Evolutionary conservation across 495 filamentous ascomycete genomes (phyloP).

Genomic region (Aspergillus bertholletiae): DNA sequence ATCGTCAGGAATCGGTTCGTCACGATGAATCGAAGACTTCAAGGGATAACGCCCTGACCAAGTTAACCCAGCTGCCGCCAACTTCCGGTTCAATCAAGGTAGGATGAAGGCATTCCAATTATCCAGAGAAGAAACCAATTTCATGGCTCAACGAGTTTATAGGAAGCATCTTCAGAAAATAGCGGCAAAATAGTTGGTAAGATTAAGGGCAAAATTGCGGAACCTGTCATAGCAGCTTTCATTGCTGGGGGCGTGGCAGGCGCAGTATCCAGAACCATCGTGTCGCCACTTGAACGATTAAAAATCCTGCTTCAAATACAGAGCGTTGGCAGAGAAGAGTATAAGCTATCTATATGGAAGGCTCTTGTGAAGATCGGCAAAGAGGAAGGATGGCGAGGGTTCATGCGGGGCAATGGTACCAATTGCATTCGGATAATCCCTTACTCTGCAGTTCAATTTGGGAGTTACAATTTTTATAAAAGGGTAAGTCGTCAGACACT

Average conservation of each 20-base stretch:
- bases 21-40: slow-evolving; percentile 19
- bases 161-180: slow-evolving; percentile 12
- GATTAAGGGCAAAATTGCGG: slow-evolving; percentile 27
- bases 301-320: slow-evolving; percentile 98
- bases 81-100: slow-evolving; percentile 26
- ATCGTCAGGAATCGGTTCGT: slow-evolving; percentile 28
- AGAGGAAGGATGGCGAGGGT: slow-evolving; percentile 93
- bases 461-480: slow-evolving; percentile 96
- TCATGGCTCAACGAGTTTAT: background rate
- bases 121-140: too few species aligned
- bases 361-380: slow-evolving; percentile 90
- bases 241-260: slow-evolving; percentile 94
- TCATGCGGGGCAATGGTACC: slow-evolving; percentile 95
- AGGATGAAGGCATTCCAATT: slow-evolving; percentile 2
- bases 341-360: slow-evolving; percentile 84
- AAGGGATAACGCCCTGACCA: slow-evolving; percentile 16
- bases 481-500: slow-evolving; percentile 70
- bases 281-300: slow-evolving; percentile 89
- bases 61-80: slow-evolving; percentile 21
- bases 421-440: slow-evolving; percentile 98
- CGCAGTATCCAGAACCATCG: slow-evolving; percentile 94
- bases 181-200: slow-evolving; percentile 14
- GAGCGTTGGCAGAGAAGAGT: slow-evolving; percentile 84
- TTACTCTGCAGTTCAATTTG: slow-evolving; percentile 97
- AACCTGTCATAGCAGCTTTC: slow-evolving; percentile 87